Evolutionary conservation across 257 asterid species (phyloP), one percentile per base, ranked within the genome.

Genomic region (Solanum piurae): DNA sequence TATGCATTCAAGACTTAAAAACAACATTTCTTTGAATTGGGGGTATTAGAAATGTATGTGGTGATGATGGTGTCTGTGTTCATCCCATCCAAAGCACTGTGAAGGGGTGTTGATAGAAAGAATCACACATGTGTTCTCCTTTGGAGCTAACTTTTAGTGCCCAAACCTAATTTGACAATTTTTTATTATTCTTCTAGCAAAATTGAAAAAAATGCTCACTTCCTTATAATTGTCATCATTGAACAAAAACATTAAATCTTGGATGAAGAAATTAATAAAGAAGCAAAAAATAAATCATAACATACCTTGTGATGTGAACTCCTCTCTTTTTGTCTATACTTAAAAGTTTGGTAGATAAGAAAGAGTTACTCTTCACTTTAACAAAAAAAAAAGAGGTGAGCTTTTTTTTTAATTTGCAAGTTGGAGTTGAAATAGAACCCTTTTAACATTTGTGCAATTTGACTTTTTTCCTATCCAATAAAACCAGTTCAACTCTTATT

Each of bases 81-180:
- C 94, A 88, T 94, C 97, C 92, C 89, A 90, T 34, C 94, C 92
- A 80, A 92, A 91, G 79, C 98, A 94, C 89, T 90, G 98, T 52
- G 0, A 52, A 52, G 0, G 9, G 1, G 0, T 52, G n/a, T 18
- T 52, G n/a, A 6, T 52, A 16, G 62, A 52, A 52, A 52, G 23
- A 52, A 52, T 6, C n/a, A 16, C n/a, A 18, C 9, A 2, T 52
- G 4, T 0, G 55, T 52, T 7, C 23, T 18, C 62, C 9, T 0
- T 52, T 6, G 0, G 62, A 16, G 62, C 62, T 16, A 16, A 52
- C 23, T 52, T 52, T 52, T 52, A 18, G 23, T 52, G 1, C 4
- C 23, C 4, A 52, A 52, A 18, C 10, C 9, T 52, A 49, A 49
- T 49, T 49, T 5, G 0, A 49, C 58, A 49, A 5, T 1, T 49